phyloP scores from a whole-genome alignment of 176 grass and related monocot genomes.

The Rhynchospora tenuis region DNA sequence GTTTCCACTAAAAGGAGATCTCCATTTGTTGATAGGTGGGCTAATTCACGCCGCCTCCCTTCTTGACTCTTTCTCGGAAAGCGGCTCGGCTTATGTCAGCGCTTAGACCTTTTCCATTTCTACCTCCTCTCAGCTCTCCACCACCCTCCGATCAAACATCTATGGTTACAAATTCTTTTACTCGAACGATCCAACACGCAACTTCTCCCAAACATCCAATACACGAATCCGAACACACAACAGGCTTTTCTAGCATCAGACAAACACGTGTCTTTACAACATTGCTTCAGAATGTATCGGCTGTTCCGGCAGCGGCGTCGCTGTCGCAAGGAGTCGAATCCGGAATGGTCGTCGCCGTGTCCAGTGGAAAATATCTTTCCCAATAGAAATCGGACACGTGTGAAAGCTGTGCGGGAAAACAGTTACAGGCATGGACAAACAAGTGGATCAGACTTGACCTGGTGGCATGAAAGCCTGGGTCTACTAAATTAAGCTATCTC shows the following conservation, averaged over 20 bases:
- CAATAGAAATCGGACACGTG: neutral
- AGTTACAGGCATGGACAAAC: neutral
- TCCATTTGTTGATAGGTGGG: neutral
- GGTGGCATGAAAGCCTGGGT: neutral
- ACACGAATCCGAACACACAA: neutral
- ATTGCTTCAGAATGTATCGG: neutral
- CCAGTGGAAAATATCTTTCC: neutral
- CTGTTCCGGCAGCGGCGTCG: neutral
- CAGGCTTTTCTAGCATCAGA: neutral
- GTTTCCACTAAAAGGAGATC: neutral
- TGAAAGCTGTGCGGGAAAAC: neutral
- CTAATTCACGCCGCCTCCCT: conserved; percentile 17
- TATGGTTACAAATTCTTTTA: neutral
- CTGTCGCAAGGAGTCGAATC: neutral
- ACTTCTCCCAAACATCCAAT: neutral
- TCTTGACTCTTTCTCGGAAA: conserved; percentile 20
- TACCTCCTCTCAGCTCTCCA: neutral
- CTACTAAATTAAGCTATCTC: neutral
- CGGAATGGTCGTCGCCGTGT: conserved; percentile 26
- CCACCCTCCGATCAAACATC: neutral
- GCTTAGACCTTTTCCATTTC: neutral
- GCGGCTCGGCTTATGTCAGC: conserved; percentile 9
- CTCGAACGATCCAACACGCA: conserved; percentile 7
- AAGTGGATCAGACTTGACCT: conserved; percentile 11
- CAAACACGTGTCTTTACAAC: neutral